Evolutionary conservation across 2,329 filamentous ascomycete genomes (phyloP).

Genomic region (Nannizziopsis barbatae): DNA sequence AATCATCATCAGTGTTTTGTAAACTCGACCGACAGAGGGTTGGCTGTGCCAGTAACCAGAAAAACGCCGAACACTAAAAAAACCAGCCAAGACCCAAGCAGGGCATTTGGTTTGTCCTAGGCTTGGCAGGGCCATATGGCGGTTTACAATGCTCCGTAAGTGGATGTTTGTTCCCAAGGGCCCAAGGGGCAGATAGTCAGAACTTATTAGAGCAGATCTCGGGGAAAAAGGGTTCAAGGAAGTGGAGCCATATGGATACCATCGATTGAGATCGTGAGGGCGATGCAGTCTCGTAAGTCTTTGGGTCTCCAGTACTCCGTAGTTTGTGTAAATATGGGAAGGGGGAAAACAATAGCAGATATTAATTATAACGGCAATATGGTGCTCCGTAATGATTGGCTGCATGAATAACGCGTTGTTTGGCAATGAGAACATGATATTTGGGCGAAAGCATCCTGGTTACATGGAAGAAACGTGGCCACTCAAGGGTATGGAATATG

Average conservation of each 20-base stretch:
- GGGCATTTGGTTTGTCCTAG: neutral
- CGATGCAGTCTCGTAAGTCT: no score
- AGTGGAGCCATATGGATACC: neutral
- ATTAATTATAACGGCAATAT: no score
- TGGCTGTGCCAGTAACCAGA: no score
- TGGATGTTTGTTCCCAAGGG: neutral
- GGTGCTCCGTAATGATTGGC: no score
- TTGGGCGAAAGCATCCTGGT: neutral
- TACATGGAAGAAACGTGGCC: conserved; percentile 7
- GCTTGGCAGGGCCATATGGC: conserved; percentile 6
- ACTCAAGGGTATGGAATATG: neutral
- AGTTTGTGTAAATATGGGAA: no score
- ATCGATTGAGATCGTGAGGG: neutral
- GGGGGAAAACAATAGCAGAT: no score
- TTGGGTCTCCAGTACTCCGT: no score
- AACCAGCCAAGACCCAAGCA: no score
- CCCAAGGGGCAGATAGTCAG: neutral
- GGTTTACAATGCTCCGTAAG: neutral
- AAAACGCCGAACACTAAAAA: no score
- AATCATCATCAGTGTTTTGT: conserved; percentile 1
- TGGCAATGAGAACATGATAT: neutral
- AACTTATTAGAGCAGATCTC: neutral
- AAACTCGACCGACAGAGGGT: neutral
- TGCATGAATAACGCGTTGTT: neutral
- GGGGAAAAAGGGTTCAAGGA: neutral